phyloP scores from a whole-genome alignment of 2,329 filamentous ascomycete species.

The Penicillium palitans region DNA sequence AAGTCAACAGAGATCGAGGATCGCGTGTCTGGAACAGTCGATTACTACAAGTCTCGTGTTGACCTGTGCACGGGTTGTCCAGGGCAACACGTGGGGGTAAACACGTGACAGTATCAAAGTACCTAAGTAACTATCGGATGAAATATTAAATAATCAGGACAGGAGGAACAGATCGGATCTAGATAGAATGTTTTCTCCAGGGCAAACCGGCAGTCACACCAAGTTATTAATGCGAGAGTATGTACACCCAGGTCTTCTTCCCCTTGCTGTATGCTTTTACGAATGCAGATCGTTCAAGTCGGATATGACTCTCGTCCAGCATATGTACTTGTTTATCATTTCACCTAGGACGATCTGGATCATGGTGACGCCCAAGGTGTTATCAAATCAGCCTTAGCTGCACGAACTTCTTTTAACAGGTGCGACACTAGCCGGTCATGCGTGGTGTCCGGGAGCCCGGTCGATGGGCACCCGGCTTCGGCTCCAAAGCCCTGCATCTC shows the following conservation, averaged over 20 bases:
- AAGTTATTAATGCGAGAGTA: not conserved
- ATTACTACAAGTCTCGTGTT: not conserved
- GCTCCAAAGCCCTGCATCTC: not conserved
- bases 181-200: not conserved
- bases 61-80: not conserved
- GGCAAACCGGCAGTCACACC: too few species aligned
- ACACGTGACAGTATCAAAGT: not conserved
- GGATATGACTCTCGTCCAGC: not conserved
- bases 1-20: not conserved
- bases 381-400: not conserved
- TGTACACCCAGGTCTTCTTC: not conserved
- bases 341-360: too few species aligned
- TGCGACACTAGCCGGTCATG: not conserved
- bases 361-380: not conserved
- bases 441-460: not conserved
- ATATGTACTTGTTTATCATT: not conserved
- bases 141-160: not conserved
- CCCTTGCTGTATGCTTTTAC: not conserved
- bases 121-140: not conserved
- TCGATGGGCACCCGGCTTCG: not conserved
- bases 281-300: not conserved
- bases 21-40: slow-evolving; percentile 1
- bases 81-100: not conserved
- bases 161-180: not conserved
- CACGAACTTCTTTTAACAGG: not conserved